Base-by-base conservation (phyloP, 352 stramenopile species). In the Pythium brachiatum region DNA sequence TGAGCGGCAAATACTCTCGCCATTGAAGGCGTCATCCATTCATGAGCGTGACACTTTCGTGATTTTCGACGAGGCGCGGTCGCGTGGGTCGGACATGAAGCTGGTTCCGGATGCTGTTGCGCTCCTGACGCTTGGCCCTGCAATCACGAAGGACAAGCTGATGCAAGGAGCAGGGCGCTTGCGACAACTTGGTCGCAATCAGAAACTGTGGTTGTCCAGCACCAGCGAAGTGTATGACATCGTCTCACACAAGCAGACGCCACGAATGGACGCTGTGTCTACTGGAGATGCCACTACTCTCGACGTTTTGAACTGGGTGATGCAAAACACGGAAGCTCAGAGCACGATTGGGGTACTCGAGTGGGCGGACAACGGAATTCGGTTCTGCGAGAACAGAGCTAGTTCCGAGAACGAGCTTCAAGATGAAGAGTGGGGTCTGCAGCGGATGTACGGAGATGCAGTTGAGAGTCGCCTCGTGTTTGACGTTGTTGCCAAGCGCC, bases 121-220 rank as follows among this genome's bases (percentile, higher is more conserved):
- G 13, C 53, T 96, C 47, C 50, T 97, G 21, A 97, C 90, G 3
- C 69, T 97, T 1, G 89, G 86, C 0, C 86, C 88, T 6, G 84
- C 83, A 20, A 73, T 97, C 20, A 89, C 82, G 0, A 98, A 97
- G 53, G 92, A 97, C 63, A 97, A 97, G 54, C 57, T 98, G 2
- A 97, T 97, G 89, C 91, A 98, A 67, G 90, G 87, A n/a, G 88
- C 87, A 1, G 90, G 89, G 4, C 81, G 92, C 0, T 82, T 97
- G 74, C 72, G 90, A 1, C 82, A 92, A 47, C 77, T 98, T 0
- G 86, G 81, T 13, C 75, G 69, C 0, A 44, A 75, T 13, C 85
- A 69, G n/a, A 60, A 67, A 12, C 67, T 98, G 0, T 77, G 79
- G 61, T 68, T 97, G 16, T 73, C 76, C 9, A 83, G 77, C 54